Base-by-base conservation (phyloP, 192 early-diverging fungal genomes). In the Geranomyces michiganensis region DNA sequence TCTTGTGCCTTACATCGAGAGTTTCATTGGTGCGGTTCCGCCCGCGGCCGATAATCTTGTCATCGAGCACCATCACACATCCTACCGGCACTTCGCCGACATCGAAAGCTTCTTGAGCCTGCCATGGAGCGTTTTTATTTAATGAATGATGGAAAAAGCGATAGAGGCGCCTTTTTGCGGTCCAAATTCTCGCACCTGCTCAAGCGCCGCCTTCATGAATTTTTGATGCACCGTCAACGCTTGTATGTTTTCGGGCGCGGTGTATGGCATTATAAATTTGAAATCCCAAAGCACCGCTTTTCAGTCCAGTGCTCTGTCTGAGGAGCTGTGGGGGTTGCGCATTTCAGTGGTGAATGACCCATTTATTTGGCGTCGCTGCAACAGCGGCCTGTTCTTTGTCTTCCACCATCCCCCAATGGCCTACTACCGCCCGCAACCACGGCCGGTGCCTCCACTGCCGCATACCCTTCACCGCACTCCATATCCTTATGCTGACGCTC, bases 31-130 rank as follows among this genome's bases (percentile, higher is more conserved):
- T 94, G 44, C 84, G 77, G 75, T 99, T 99, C 56, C 96, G 80
- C 13, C 97, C 97, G 3, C 76, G 73, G 1, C 90, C 95, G 47
- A 95, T 91, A 13, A 96, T 75, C 17, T 26, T 55, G 67, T 78
- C 73, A 31, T 87, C 61, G 43, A 81, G 79, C 1, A 99, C 93
- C 81, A 98, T 92, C 0, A 97, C 92, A 70, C 96, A 98, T 26
- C 97, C 97, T 1, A 98, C 96, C 1, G 97, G 97, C 0, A 99
- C 96, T 82, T 99, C 97, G 2, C 84, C 75, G 15, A 81, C 82
- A 7, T 84, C 76, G 46, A 90, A 90, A 1, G 97, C 96, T 70
- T 96, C 92, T 61, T 96, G 76, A 7, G 96, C 97, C 75, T 78
- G 62, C 21, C 12, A 30, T 10, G 26, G 19, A 47, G 46, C 10